These are phyloP conservation scores for Euphorbia schlechtendalii DNA, from an alignment of 441 rosid species.

Conservation along the genomic window DNA sequence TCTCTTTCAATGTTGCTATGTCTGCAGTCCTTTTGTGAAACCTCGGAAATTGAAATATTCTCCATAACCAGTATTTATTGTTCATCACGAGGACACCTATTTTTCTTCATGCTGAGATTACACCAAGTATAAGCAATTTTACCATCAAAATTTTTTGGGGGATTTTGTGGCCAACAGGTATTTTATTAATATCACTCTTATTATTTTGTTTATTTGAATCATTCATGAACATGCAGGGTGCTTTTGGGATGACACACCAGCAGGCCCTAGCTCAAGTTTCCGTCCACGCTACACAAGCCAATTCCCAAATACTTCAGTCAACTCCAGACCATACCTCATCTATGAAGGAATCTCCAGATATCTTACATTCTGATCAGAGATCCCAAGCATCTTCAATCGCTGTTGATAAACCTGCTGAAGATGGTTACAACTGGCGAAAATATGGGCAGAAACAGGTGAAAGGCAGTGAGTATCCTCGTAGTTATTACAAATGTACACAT, in stretches of 20 bases:
- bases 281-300: conserved; percentile 56
- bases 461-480: too few relatives aligned
- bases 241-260: conserved; percentile 76
- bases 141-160: too few relatives aligned
- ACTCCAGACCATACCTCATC: conserved; percentile 26
- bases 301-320: conserved; percentile 28
- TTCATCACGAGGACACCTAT: not conserved
- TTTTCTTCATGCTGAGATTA: too few relatives aligned
- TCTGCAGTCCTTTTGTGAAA: not conserved
- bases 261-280: conserved; percentile 83
- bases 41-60: not conserved
- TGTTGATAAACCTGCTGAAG: conserved; percentile 65
- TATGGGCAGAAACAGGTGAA: too few relatives aligned
- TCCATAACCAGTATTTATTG: not conserved
- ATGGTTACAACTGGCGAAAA: too few relatives aligned
- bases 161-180: not conserved
- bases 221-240: conserved; percentile 38
- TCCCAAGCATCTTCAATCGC: conserved; percentile 35
- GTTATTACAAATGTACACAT: too few relatives aligned
- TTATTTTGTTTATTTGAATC: not conserved
- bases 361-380: conserved; percentile 41
- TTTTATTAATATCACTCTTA: not conserved
- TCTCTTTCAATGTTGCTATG: not conserved
- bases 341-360: conserved; percentile 35
- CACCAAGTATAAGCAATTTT: too few relatives aligned